A percentile compares a stretch with the other conserved stretches of the same genome.
These are phyloP conservation scores for Daedaleopsis nitida DNA, from an alignment of 768 basidiomycete genomes.

Conservation along the genomic window DNA sequence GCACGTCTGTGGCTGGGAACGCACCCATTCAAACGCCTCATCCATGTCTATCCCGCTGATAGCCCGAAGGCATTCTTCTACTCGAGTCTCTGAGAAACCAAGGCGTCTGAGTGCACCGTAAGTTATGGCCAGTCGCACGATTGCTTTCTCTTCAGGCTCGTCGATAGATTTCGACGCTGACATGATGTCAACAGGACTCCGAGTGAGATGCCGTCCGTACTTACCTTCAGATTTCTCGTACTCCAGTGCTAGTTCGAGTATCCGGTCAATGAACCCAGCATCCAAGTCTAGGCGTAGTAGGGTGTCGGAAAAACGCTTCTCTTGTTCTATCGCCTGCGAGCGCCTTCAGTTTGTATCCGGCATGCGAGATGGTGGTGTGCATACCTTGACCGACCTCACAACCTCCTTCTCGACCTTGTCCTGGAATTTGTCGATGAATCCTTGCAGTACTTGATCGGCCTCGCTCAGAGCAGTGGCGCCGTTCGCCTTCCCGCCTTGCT, in stretches of 20 bases:
- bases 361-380: conserved; percentile 2
- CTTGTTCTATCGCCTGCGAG: conserved; percentile 74
- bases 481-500: conserved; percentile 21
- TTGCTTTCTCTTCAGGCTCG: conserved; percentile 69
- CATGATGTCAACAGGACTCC: background rate
- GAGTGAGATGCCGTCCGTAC: conserved; percentile 13
- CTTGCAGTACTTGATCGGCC: conserved; percentile 65
- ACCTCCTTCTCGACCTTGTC: conserved; percentile 91
- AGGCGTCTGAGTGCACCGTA: conserved; percentile 80
- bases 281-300: conserved; percentile 68
- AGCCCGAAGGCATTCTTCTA: conserved; percentile 68
- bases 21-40: conserved; percentile 89
- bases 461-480: conserved; percentile 39
- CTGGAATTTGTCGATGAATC: conserved; percentile 77
- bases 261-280: conserved; percentile 52
- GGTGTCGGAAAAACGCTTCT: conserved; percentile 69
- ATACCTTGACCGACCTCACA: conserved; percentile 67
- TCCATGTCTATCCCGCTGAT: conserved; percentile 78
- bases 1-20: conserved; percentile 21
- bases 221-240: conserved; percentile 33
- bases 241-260: conserved; percentile 54
- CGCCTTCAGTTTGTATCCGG: background rate
- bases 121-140: conserved; percentile 72
- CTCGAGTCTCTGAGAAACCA: conserved; percentile 70
- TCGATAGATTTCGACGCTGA: conserved; percentile 44